Evolutionary conservation across 495 filamentous ascomycete genomes (phyloP).

Genomic region (Niebla homalea): DNA sequence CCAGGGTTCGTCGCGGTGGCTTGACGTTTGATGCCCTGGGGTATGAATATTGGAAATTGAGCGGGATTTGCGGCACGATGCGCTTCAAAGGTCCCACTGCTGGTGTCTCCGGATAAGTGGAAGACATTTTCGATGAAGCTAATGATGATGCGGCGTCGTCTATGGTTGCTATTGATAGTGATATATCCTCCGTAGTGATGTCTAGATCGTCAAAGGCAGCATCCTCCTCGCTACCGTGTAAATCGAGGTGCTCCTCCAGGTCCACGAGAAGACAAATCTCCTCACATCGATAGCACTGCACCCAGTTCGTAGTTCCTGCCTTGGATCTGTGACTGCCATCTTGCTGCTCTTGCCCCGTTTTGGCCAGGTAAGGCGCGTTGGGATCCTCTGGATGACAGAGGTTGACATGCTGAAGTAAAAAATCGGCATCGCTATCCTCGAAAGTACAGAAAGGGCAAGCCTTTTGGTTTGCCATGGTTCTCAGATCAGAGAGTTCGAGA

Average conservation of each 20-base stretch:
- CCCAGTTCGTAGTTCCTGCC: slow-evolving; percentile 28
- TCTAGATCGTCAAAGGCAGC: not conserved
- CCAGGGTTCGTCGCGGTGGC: too few species aligned
- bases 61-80: too few species aligned
- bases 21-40: too few species aligned
- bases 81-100: not conserved
- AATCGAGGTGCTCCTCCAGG: slow-evolving; percentile 58
- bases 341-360: slow-evolving; percentile 13
- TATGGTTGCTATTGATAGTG: not conserved
- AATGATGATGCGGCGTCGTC: not conserved
- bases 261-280: slow-evolving; percentile 48
- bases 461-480: not conserved
- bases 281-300: slow-evolving; percentile 60
- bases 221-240: slow-evolving; percentile 47
- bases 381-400: slow-evolving; percentile 37
- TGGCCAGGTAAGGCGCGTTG: slow-evolving; percentile 40
- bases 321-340: not conserved
- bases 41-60: too few species aligned
- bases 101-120: not conserved
- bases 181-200: not conserved
- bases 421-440: slow-evolving; percentile 32
- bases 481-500: not conserved
- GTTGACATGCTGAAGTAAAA: slow-evolving; percentile 44
- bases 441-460: slow-evolving; percentile 45
- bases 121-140: not conserved